Evolutionary conservation across 768 basidiomycete genomes (phyloP).

Genomic region (Trametes punicea): DNA sequence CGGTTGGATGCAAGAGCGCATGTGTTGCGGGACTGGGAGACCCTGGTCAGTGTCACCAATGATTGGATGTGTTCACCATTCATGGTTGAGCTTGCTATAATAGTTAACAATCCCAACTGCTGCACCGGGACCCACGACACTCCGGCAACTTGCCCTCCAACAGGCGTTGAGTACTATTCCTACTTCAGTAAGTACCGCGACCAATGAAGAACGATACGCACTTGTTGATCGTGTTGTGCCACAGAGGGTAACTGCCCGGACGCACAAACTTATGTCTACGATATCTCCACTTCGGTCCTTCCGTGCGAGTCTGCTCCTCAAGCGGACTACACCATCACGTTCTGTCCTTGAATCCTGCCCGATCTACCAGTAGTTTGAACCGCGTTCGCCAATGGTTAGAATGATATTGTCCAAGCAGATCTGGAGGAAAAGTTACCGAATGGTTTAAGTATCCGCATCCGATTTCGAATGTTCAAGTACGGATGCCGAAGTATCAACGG

Average conservation of each 20-base stretch:
- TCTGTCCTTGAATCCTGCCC: not conserved
- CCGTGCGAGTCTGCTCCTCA: not conserved
- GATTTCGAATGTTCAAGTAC: not conserved
- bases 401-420: not conserved
- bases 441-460: not conserved
- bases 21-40: conserved; percentile 40
- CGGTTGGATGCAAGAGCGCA: conserved; percentile 44
- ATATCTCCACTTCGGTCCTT: conserved; percentile 34
- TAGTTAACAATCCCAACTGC: conserved; percentile 58
- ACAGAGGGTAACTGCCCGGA: conserved; percentile 42
- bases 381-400: not conserved
- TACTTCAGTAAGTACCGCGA: conserved; percentile 43
- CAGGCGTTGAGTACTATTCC: conserved; percentile 39
- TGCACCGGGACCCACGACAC: conserved; percentile 56
- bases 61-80: no score
- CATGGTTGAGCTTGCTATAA: not conserved
- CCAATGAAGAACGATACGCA: no score
- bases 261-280: conserved; percentile 50
- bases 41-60: conserved; percentile 18
- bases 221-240: not conserved
- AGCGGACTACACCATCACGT: conserved; percentile 1
- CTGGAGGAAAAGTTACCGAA: not conserved
- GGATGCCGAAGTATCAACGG: not conserved
- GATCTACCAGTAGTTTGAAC: not conserved
- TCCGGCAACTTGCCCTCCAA: conserved; percentile 52